phyloP scores from a whole-genome alignment of 768 basidiomycete species.

The Boletus tomentosulus region DNA sequence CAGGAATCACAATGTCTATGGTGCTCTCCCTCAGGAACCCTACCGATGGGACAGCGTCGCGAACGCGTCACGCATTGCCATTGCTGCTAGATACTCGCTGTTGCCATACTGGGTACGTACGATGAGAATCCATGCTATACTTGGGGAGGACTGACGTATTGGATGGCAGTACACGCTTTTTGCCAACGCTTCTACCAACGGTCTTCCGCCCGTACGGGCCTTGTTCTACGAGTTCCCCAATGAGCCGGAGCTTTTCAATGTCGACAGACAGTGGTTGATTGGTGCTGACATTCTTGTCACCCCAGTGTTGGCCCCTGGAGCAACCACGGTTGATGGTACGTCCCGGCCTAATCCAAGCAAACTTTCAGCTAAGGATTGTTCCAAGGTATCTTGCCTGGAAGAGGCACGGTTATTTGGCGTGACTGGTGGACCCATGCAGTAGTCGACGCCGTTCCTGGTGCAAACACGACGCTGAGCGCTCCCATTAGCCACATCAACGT shows the following conservation, averaged over 20 bases:
- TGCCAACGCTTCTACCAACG: slow-evolving; percentile 57
- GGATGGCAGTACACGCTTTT: slow-evolving; percentile 62
- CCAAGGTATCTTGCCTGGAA: slow-evolving; percentile 40
- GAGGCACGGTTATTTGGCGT: slow-evolving; percentile 56
- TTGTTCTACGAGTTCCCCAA: slow-evolving; percentile 77
- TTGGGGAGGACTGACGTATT: background rate
- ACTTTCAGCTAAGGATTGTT: background rate
- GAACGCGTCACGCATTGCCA: slow-evolving; percentile 66
- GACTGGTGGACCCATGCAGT: slow-evolving; percentile 70
- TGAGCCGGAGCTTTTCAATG: slow-evolving; percentile 57
- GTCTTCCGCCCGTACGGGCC: slow-evolving; percentile 70
- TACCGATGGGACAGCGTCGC: slow-evolving; percentile 81
- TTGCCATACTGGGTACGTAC: slow-evolving; percentile 73
- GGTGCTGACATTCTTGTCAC: slow-evolving; percentile 71
- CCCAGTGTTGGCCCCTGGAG: slow-evolving; percentile 68
- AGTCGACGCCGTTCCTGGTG: slow-evolving; percentile 40
- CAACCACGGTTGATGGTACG: slow-evolving; percentile 61
- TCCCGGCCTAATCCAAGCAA: background rate
- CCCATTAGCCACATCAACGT: slow-evolving; percentile 75
- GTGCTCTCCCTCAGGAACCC: slow-evolving; percentile 73
- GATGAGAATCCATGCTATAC: background rate
- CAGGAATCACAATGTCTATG: slow-evolving; percentile 68
- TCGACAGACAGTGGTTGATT: slow-evolving; percentile 69
- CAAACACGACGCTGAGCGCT: slow-evolving; percentile 50
- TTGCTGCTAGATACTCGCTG: slow-evolving; percentile 64